Conservation (phyloP, 2,329 filamentous ascomycete species). For the Ophiostoma sp. region DNA sequence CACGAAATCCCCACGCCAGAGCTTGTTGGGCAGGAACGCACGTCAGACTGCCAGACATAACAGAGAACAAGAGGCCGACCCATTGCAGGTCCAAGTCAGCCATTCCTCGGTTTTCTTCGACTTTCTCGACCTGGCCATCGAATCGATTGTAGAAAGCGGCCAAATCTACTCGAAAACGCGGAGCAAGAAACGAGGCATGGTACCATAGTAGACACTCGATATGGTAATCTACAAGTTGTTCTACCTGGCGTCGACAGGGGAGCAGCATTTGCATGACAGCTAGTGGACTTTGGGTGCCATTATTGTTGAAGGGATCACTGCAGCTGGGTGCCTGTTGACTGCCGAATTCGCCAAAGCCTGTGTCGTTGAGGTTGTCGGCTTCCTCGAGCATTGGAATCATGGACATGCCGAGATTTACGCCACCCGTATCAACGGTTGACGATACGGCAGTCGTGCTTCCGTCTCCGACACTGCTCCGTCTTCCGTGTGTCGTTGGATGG, state of each 20-base stretch:
- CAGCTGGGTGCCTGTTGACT: background rate
- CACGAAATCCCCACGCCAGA: slow-evolving; percentile 46
- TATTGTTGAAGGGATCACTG: background rate
- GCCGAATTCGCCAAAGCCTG: background rate
- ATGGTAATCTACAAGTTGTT: slow-evolving; percentile 33
- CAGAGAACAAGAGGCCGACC: slow-evolving; percentile 47
- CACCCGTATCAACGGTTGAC: background rate
- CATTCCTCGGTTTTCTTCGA: slow-evolving; percentile 1
- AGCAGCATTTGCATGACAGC: slow-evolving; percentile 32
- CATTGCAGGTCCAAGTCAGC: slow-evolving; percentile 45
- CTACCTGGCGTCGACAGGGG: slow-evolving; percentile 28
- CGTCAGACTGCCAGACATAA: slow-evolving; percentile 46
- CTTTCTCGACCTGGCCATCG: slow-evolving; percentile 36
- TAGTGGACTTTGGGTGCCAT: slow-evolving; percentile 15
- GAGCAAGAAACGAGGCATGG: slow-evolving; percentile 33
- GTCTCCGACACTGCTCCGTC: background rate
- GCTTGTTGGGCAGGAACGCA: slow-evolving; percentile 41
- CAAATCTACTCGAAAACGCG: slow-evolving; percentile 42
- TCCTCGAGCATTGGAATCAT: background rate
- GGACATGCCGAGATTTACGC: background rate
- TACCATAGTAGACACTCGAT: slow-evolving; percentile 34
- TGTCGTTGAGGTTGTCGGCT: background rate
- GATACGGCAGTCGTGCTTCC: background rate
- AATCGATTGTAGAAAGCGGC: slow-evolving; percentile 41
- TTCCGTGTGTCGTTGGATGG: background rate